Evolutionary conservation across 2,329 filamentous ascomycete genomes (phyloP).

Genomic region (Scorias spongiosa): DNA sequence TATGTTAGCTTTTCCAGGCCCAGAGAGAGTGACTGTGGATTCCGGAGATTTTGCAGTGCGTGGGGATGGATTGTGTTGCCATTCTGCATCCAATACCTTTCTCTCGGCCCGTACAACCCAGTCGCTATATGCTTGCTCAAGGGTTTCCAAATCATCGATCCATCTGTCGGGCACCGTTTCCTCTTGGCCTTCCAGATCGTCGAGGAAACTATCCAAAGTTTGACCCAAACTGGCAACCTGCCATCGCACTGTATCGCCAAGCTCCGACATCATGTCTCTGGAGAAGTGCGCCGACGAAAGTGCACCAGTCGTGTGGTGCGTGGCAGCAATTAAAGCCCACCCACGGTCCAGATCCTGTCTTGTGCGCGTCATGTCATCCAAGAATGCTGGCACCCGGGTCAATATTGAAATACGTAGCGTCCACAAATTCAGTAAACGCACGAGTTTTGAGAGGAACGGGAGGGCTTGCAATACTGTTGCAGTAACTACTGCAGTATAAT

Average conservation of each 20-base stretch:
- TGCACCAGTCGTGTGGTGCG: conserved; percentile 7
- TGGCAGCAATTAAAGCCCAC: conserved; percentile 43
- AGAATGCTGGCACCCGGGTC: conserved; percentile 53
- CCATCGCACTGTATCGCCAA: conserved; percentile 45
- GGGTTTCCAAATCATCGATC: conserved; percentile 70
- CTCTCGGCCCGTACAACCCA: conserved; percentile 71
- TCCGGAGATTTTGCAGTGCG: not conserved
- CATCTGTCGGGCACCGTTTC: conserved; percentile 76
- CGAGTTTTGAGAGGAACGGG: conserved; percentile 62
- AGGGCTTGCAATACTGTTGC: conserved; percentile 82
- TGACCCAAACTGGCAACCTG: conserved; percentile 57
- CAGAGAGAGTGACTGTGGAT: not conserved
- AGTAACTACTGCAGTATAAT: conserved; percentile 79
- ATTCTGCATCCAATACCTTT: conserved; percentile 53
- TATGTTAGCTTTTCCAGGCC: not conserved
- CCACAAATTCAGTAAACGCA: conserved; percentile 63
- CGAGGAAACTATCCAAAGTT: conserved; percentile 70
- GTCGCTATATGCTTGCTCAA: conserved; percentile 62
- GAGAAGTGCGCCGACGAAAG: conserved; percentile 7
- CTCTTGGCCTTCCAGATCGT: conserved; percentile 65
- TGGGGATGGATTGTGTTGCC: conserved; percentile 3
- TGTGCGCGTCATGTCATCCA: conserved; percentile 48
- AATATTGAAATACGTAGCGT: conserved; percentile 60
- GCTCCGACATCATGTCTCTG: conserved; percentile 9
- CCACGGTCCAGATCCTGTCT: conserved; percentile 50